These are phyloP conservation scores for Xylaria nigripes DNA, from an alignment of 495 filamentous ascomycete genomes.

Conservation along the genomic window DNA sequence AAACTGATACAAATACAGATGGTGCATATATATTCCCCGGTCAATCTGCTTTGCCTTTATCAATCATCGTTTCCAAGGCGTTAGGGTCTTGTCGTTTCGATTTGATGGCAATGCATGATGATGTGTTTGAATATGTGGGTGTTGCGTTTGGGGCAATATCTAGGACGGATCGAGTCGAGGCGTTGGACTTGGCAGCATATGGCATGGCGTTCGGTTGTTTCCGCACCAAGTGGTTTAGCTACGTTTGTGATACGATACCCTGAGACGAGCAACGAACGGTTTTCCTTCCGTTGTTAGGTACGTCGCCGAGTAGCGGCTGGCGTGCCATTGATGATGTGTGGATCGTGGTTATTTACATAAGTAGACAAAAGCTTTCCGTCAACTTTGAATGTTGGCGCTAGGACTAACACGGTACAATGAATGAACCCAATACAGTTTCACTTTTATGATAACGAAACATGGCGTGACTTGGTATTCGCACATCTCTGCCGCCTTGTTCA, in stretches of 20 bases:
- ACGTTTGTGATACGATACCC: constrained; percentile 19
- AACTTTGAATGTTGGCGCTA: background rate
- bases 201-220: constrained; percentile 21
- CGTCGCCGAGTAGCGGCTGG: background rate
- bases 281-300: background rate
- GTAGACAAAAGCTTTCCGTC: background rate
- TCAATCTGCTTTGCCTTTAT: constrained; percentile 2
- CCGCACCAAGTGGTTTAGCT: constrained; percentile 24
- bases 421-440: background rate
- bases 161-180: background rate
- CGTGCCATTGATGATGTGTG: background rate
- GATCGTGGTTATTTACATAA: background rate
- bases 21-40: constrained; percentile 10
- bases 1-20: constrained; percentile 9
- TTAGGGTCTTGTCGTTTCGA: background rate
- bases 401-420: background rate
- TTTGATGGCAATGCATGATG: constrained; percentile 2
- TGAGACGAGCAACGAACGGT: background rate
- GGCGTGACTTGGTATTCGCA: background rate
- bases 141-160: constrained; percentile 8
- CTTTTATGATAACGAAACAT: background rate
- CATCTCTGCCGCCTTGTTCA: no score
- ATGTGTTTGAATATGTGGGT: constrained; percentile 8
- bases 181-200: constrained; percentile 1
- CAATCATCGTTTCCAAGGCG: constrained; percentile 1